Evolutionary conservation across 257 asterid genomes (phyloP).

Genomic region (Linderniella brevidens): DNA sequence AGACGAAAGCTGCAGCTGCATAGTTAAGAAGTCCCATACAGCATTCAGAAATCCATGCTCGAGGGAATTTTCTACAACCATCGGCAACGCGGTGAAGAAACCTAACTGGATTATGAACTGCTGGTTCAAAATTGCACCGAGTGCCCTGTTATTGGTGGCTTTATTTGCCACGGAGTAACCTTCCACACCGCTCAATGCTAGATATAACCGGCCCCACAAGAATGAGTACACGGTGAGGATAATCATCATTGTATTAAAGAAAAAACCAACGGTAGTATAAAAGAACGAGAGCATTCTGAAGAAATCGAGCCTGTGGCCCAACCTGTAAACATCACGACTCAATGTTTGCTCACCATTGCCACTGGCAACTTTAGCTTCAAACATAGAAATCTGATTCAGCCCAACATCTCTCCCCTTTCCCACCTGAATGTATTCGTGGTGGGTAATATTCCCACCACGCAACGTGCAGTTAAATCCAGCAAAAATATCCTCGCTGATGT

Average conservation of each 20-base stretch:
- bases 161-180: conserved; percentile 29
- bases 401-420: conserved; percentile 99
- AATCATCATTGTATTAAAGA: conserved; percentile 93
- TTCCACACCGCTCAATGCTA: conserved; percentile 94
- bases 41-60: conserved; percentile 93
- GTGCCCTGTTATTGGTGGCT: conserved; percentile 60
- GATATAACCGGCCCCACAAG: conserved; percentile 94
- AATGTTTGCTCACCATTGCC: conserved; percentile 96
- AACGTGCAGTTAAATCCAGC: conserved; percentile 98
- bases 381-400: conserved; percentile 87
- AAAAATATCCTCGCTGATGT: conserved; percentile 95
- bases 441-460: conserved; percentile 95
- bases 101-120: conserved; percentile 95
- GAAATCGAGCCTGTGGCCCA: conserved; percentile 96
- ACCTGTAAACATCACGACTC: conserved; percentile 87
- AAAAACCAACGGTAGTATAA: conserved; percentile 89
- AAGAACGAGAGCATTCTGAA: conserved; percentile 98
- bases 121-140: conserved; percentile 90
- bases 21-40: conserved; percentile 83
- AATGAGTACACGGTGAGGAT: conserved; percentile 84
- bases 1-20: conserved; percentile 95
- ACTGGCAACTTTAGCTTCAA: conserved; percentile 97
- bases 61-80: conserved; percentile 90
- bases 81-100: conserved; percentile 83
- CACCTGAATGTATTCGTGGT: conserved; percentile 96